A percentile compares a stretch with the other conserved stretches of the same genome.
These are phyloP conservation scores for Diplodia intermedia DNA, from an alignment of 2,329 filamentous ascomycete species.

Conservation along the genomic window DNA sequence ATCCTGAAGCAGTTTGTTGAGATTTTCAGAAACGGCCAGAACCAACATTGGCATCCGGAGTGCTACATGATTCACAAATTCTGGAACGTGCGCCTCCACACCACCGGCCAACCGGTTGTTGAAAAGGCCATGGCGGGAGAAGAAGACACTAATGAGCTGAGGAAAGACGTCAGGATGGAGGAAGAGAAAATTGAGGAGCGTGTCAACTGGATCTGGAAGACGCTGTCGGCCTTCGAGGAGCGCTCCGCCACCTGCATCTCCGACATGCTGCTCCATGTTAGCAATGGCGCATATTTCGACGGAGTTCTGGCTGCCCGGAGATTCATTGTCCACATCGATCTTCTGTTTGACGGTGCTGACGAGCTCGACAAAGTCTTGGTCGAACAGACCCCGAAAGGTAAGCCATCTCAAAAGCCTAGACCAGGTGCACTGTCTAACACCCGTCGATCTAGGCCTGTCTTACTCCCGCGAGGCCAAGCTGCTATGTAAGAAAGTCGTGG, in stretches of 20 bases:
- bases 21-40: conserved; percentile 96
- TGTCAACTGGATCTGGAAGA: conserved; percentile 97
- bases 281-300: conserved; percentile 95
- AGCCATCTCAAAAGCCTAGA: conserved; percentile 37
- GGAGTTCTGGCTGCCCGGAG: conserved; percentile 93
- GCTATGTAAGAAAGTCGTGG: conserved; percentile 99
- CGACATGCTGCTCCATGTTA: conserved; percentile 97
- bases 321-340: conserved; percentile 95
- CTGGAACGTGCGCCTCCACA: conserved; percentile 88
- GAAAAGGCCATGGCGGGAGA: conserved; percentile 51
- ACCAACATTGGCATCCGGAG: conserved; percentile 99
- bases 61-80: conserved; percentile 99
- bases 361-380: conserved; percentile 78
- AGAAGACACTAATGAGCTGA: conserved; percentile 70
- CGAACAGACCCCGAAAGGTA: conserved; percentile 76
- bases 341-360: conserved; percentile 89
- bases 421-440: neutral
- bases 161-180: conserved; percentile 77
- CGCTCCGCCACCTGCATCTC: conserved; percentile 98
- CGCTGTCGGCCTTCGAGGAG: conserved; percentile 94
- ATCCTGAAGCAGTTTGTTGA: conserved; percentile 99
- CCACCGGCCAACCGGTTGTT: conserved; percentile 49
- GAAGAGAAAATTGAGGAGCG: conserved; percentile 98
- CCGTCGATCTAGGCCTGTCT: conserved; percentile 69
- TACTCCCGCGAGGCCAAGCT: conserved; percentile 97